Conservation (phyloP, 2,329 filamentous ascomycete species). For the Colletotrichum noveboracense region DNA sequence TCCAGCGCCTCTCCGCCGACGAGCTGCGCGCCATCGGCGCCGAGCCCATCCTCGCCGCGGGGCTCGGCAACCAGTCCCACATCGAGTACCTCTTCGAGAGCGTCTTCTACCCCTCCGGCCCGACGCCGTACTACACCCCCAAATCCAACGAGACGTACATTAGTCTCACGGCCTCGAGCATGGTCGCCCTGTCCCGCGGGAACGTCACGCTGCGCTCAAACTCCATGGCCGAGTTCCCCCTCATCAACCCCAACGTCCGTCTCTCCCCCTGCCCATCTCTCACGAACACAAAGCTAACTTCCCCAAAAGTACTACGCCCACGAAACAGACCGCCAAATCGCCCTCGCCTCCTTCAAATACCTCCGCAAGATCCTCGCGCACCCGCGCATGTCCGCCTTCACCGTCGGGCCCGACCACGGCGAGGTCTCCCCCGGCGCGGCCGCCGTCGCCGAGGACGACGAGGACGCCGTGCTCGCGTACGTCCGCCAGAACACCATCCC, state of each 20-base stretch:
- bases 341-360: constrained; percentile 36
- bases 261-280: not conserved
- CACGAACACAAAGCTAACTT: constrained; percentile 8
- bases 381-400: constrained; percentile 27
- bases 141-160: constrained; percentile 29
- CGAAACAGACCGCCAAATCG: constrained; percentile 33
- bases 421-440: constrained; percentile 27
- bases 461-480: constrained; percentile 30
- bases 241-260: constrained; percentile 28
- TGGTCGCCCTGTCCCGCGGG: constrained; percentile 27
- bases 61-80: constrained; percentile 29
- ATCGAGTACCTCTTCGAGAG: constrained; percentile 32
- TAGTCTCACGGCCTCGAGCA: constrained; percentile 27
- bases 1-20: constrained; percentile 25
- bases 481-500: constrained; percentile 31
- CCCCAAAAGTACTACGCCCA: constrained; percentile 29
- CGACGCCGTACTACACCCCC: constrained; percentile 30
- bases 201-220: constrained; percentile 25
- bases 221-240: constrained; percentile 26
- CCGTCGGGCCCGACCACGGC: constrained; percentile 27
- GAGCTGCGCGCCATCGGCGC: constrained; percentile 26
- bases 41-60: constrained; percentile 21
- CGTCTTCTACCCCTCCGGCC: constrained; percentile 31
- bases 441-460: constrained; percentile 25
- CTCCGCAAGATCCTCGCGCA: constrained; percentile 32